A percentile compares a stretch with the other conserved stretches of the same genome.
Conservation (phyloP, 495 filamentous ascomycete genomes). For the Penicillium taxi region DNA sequence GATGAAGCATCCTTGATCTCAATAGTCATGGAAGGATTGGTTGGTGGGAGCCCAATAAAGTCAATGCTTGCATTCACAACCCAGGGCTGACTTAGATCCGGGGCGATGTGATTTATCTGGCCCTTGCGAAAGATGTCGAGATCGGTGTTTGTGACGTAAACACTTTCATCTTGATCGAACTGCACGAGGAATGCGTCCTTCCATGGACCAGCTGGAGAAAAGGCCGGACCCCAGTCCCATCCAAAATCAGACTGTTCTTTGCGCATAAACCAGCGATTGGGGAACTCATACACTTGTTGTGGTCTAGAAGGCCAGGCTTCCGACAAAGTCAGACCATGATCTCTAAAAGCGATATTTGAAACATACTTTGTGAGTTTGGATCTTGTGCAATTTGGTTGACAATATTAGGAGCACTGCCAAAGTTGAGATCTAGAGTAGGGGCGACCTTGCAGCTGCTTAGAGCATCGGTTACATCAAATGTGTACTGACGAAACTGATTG, state of each 20-base stretch:
- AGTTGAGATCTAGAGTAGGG: slow-evolving; percentile 43
- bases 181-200: slow-evolving; percentile 54
- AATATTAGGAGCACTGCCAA: slow-evolving; percentile 49
- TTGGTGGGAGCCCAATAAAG: slow-evolving; percentile 47
- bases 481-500: slow-evolving; percentile 66
- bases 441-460: slow-evolving; percentile 36
- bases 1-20: slow-evolving; percentile 42
- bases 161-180: slow-evolving; percentile 30
- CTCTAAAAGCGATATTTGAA: too few relatives aligned
- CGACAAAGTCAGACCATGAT: background rate
- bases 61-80: slow-evolving; percentile 64
- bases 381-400: slow-evolving; percentile 46
- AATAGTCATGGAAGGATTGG: slow-evolving; percentile 41
- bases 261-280: slow-evolving; percentile 54
- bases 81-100: slow-evolving; percentile 56
- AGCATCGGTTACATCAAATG: slow-evolving; percentile 54
- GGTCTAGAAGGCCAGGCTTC: slow-evolving; percentile 41
- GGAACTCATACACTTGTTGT: slow-evolving; percentile 39
- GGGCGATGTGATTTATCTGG: slow-evolving; percentile 52
- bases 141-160: slow-evolving; percentile 51
- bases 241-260: slow-evolving; percentile 67
- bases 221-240: slow-evolving; percentile 65
- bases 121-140: slow-evolving; percentile 55
- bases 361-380: slow-evolving; percentile 44
- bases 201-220: slow-evolving; percentile 61